Base-by-base conservation (phyloP, 805 yeast species). In the Wickerhamomyces kurtzmanii region DNA sequence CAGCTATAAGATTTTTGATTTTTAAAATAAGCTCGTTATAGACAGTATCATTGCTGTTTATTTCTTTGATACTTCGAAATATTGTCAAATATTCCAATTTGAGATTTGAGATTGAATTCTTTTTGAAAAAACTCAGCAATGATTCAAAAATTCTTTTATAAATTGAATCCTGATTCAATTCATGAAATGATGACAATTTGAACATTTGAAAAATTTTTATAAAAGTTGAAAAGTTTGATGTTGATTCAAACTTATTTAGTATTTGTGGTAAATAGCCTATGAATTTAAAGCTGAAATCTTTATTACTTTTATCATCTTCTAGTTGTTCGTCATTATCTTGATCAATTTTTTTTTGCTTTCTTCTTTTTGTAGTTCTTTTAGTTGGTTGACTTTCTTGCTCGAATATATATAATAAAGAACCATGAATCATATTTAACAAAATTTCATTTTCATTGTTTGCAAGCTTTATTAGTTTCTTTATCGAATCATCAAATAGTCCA, bases 401-500 rank as follows among this genome's bases (percentile, higher is more conserved):
- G n/a, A 21, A 29, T 3, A 37, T 10, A 4, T 32, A 17, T 5
- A 34, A 12, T 12, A 45, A 20, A 1, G 63, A 42, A 2, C 77
- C 77, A 25, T 52, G 39, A 1, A 71, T 39, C 20, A 68, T 46
- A 8, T 55, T 45, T 14, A 71, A 37, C 12, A 70, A 27, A 3
- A 39, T 27, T 16, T 41, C 39, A 15, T 51, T 54, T 3, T 42
- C 42, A 10, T 32, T 36, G 3, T 39, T 23, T 2, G 47, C 28
- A 10, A 61, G 32, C 2, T 49, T 53, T 17, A 65, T 38, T 12
- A 42, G 36, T 9, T 43, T 37, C 18, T 42, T 51, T 14, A 72
- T 35, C 6, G 49, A 49, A 2, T 47, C 42, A 22, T 53, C 56
- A 15, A 58, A 31, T 1, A 33, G 24, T 0, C 39, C 28, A 13